These are phyloP conservation scores for Suhomyces coccinellae DNA, from an alignment of 1,139 yeast genomes.

Conservation along the genomic window DNA sequence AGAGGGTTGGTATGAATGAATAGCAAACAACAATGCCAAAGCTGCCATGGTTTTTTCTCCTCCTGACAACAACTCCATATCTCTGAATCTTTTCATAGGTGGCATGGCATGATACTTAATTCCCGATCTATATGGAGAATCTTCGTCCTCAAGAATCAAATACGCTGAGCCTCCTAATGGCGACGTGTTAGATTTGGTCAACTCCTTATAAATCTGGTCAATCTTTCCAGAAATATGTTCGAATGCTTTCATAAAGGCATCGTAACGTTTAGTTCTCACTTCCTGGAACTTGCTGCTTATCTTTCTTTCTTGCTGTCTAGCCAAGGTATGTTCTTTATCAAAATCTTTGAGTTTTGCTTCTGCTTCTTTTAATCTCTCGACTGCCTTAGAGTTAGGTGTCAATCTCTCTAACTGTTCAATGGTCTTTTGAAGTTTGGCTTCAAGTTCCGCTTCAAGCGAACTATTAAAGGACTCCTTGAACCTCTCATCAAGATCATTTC, in stretches of 20 bases:
- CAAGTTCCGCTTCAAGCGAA: slow-evolving; percentile 52
- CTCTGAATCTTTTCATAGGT: slow-evolving; percentile 90
- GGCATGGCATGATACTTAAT: slow-evolving; percentile 94
- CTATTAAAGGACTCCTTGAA: slow-evolving; percentile 38
- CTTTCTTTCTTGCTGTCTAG: slow-evolving; percentile 62
- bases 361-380: slow-evolving; percentile 72
- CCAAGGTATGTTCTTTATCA: slow-evolving; percentile 63
- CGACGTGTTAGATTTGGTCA: slow-evolving; percentile 67
- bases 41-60: slow-evolving; percentile 99
- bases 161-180: slow-evolving; percentile 93
- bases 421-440: slow-evolving; percentile 31
- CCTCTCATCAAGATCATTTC: slow-evolving; percentile 42
- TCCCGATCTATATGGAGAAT: slow-evolving; percentile 83
- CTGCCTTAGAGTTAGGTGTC: slow-evolving; percentile 81
- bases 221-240: slow-evolving; percentile 71
- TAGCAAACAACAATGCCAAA: slow-evolving; percentile 83
- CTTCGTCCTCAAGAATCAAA: slow-evolving; percentile 82
- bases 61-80: slow-evolving; percentile 91
- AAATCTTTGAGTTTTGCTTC: slow-evolving; percentile 59
- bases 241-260: slow-evolving; percentile 69
- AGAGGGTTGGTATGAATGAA: slow-evolving; percentile 88
- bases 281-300: slow-evolving; percentile 58
- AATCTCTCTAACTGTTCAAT: slow-evolving; percentile 55
- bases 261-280: slow-evolving; percentile 59
- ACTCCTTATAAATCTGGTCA: slow-evolving; percentile 82